phyloP scores from a whole-genome alignment of 345 rosid species.

The Physaria fendleri region DNA sequence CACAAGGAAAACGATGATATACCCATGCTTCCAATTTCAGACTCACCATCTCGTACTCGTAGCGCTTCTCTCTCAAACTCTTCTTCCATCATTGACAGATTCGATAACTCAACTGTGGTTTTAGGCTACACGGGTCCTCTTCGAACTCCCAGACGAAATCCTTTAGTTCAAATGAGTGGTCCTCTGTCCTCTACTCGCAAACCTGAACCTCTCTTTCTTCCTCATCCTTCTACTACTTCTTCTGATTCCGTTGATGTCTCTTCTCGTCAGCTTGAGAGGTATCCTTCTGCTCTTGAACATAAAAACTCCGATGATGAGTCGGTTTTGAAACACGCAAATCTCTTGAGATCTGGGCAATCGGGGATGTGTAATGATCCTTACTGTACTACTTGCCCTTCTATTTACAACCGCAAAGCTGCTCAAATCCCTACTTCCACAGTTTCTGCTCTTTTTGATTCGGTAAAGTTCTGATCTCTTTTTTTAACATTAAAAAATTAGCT shows the following conservation, averaged over 20 bases:
- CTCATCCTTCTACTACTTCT: conserved; percentile 24
- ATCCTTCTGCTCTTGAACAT: conserved; percentile 38
- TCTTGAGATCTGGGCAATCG: conserved; percentile 71
- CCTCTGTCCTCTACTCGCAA: conserved; percentile 43
- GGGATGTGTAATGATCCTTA: conserved; percentile 92
- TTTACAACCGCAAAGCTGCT: conserved; percentile 40
- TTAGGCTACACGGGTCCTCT: conserved; percentile 83
- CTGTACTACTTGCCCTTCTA: conserved; percentile 82
- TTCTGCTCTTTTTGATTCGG: conserved; percentile 56
- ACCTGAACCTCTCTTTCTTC: conserved; percentile 27
- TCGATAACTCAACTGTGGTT: conserved; percentile 34
- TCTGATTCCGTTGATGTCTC: neutral
- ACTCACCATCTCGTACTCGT: conserved; percentile 35
- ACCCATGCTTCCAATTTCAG: conserved; percentile 57
- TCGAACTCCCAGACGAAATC: conserved; percentile 50
- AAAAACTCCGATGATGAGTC: conserved; percentile 37
- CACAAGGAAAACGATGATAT: conserved; percentile 46
- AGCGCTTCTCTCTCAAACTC: conserved; percentile 67
- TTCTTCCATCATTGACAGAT: conserved; percentile 37
- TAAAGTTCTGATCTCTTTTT: conserved; percentile 3
- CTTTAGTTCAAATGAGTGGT: conserved; percentile 58
- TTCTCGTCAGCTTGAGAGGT: conserved; percentile 36
- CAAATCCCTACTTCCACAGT: conserved; percentile 33
- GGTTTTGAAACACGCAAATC: conserved; percentile 55
- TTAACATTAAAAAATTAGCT: neutral